A percentile compares a stretch with the other conserved stretches of the same genome.
Evolutionary conservation across 441 rosid genomes (phyloP).

Genomic region (Adansonia rubrostipa): DNA sequence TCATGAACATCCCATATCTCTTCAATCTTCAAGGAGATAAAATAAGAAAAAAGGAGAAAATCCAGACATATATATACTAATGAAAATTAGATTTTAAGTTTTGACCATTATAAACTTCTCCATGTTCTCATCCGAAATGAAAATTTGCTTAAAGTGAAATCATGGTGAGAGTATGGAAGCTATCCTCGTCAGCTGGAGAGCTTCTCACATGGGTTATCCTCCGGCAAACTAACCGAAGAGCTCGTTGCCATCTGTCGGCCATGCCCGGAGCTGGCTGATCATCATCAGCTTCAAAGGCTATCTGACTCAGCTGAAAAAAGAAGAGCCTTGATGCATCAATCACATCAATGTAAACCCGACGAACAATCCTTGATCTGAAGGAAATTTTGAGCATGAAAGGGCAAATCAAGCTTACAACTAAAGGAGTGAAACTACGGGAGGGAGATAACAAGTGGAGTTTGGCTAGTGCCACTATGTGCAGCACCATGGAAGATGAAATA

Average conservation of each 20-base stretch:
- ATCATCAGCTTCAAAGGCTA: slow-evolving; percentile 31
- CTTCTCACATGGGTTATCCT: slow-evolving; percentile 28
- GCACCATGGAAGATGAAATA: slow-evolving; percentile 30
- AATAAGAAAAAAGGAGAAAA: background rate
- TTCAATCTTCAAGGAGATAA: background rate
- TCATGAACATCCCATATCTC: background rate
- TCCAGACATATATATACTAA: background rate
- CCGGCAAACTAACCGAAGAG: slow-evolving; percentile 40
- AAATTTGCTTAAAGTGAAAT: slow-evolving; percentile 41
- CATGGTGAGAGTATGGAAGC: slow-evolving; percentile 49
- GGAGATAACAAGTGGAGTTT: slow-evolving; percentile 15
- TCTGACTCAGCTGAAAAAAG: slow-evolving; percentile 19
- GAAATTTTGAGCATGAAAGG: slow-evolving; percentile 11
- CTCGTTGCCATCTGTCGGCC: slow-evolving; percentile 45
- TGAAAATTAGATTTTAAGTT: background rate
- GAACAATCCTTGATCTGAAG: background rate
- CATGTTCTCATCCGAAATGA: background rate
- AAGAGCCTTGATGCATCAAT: slow-evolving; percentile 11
- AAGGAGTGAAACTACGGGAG: background rate
- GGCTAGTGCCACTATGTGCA: slow-evolving; percentile 21
- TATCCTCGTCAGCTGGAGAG: slow-evolving; percentile 43
- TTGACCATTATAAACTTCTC: background rate
- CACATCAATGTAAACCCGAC: slow-evolving; percentile 1
- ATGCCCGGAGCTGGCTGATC: slow-evolving; percentile 6
- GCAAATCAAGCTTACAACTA: slow-evolving; percentile 1